Conservation (phyloP, 2,329 filamentous ascomycete genomes). For the Xylariales sp. region DNA sequence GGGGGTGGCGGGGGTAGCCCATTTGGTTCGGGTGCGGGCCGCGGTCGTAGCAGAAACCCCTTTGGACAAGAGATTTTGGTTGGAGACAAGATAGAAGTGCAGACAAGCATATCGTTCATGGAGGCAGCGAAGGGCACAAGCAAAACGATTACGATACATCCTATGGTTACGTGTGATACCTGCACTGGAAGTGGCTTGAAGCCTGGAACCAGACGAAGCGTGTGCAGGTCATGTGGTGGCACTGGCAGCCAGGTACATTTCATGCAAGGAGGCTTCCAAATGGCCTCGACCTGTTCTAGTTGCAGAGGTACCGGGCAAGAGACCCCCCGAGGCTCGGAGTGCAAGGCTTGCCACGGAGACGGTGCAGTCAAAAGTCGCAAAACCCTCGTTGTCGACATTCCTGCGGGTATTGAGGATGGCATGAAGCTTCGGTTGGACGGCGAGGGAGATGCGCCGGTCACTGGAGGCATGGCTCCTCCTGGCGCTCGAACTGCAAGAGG, state of each 20-base stretch:
- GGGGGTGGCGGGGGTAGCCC: constrained; percentile 64
- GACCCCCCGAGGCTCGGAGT: constrained; percentile 84
- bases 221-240: constrained; percentile 85
- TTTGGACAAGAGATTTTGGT: constrained; percentile 84
- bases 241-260: constrained; percentile 88
- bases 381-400: constrained; percentile 90
- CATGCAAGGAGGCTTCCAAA: constrained; percentile 94
- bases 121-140: constrained; percentile 92
- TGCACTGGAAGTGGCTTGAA: constrained; percentile 89
- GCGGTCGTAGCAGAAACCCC: constrained; percentile 68
- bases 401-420: constrained; percentile 93
- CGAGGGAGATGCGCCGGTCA: constrained; percentile 87
- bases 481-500: constrained; percentile 76
- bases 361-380: constrained; percentile 86
- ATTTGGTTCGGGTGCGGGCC: constrained; percentile 68
- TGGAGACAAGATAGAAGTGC: constrained; percentile 96
- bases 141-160: constrained; percentile 89
- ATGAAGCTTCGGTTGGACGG: constrained; percentile 89
- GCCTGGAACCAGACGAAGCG: constrained; percentile 75
- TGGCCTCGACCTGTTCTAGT: constrained; percentile 86
- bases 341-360: constrained; percentile 80
- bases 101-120: constrained; percentile 93
- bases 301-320: constrained; percentile 83
- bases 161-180: constrained; percentile 82
- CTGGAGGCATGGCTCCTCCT: constrained; percentile 74